Evolutionary conservation across 257 asterid genomes (phyloP).

Genomic region (Solanum bulbocastanum): DNA sequence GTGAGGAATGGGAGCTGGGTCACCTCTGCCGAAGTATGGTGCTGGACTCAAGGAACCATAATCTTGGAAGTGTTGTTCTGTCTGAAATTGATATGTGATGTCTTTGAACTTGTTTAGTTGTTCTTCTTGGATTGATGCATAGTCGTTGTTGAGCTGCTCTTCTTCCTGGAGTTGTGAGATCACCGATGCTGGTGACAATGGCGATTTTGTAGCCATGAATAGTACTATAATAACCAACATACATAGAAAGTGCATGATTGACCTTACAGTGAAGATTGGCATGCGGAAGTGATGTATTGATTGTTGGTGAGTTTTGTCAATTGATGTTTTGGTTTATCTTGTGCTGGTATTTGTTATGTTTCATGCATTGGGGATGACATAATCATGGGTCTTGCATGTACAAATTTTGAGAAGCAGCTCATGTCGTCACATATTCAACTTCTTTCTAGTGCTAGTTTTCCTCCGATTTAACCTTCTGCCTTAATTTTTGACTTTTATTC

Average conservation of each 20-base stretch:
- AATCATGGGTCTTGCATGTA: constrained; percentile 27
- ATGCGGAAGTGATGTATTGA: background rate
- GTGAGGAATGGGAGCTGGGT: constrained; percentile 29
- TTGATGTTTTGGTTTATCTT: background rate
- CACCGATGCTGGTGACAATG: background rate
- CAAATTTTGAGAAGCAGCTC: background rate
- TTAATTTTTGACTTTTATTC: background rate
- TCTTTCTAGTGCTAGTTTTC: background rate
- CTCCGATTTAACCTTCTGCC: background rate
- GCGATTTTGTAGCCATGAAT: background rate
- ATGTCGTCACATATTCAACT: constrained; percentile 4
- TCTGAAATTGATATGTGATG: background rate
- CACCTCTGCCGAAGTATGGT: constrained; percentile 16
- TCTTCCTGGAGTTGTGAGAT: background rate
- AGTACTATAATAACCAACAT: background rate
- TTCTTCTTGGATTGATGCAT: background rate
- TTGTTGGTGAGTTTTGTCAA: background rate
- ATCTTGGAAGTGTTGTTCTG: constrained; percentile 5
- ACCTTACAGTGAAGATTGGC: constrained; percentile 1
- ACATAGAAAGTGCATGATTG: constrained; percentile 2
- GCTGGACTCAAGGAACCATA: constrained; percentile 20
- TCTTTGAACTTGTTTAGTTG: background rate
- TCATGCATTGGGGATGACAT: constrained; percentile 24
- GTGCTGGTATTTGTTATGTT: background rate
- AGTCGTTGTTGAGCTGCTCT: background rate